Evolutionary conservation across 164 flowering plant genomes (phyloP).

Genomic region (Kalanchoe fedtschenkoi): DNA sequence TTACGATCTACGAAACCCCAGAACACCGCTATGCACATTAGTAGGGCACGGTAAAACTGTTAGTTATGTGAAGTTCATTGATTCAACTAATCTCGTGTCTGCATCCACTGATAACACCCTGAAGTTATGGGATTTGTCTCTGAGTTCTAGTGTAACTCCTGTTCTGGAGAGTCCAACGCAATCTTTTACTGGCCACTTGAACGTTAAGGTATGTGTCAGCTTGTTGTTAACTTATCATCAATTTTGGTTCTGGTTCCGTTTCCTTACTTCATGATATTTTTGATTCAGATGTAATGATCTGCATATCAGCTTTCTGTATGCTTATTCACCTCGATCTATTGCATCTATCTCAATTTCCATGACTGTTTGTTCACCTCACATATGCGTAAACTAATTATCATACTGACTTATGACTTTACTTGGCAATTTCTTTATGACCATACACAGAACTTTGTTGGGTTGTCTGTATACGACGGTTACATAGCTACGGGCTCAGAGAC

Average conservation of each 20-base stretch:
- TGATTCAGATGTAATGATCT: no score
- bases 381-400: no score
- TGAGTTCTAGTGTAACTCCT: conserved; percentile 36
- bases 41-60: conserved; percentile 79
- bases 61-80: conserved; percentile 93
- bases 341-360: neutral
- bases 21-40: conserved; percentile 62
- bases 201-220: conserved; percentile 57
- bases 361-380: neutral
- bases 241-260: neutral
- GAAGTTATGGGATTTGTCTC: conserved; percentile 91
- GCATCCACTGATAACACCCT: conserved; percentile 91
- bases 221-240: neutral
- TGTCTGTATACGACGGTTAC: conserved; percentile 84
- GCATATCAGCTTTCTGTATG: neutral
- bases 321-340: neutral
- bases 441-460: conserved; percentile 88
- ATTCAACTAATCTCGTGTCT: conserved; percentile 70
- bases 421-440: neutral
- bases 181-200: conserved; percentile 83
- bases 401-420: no score
- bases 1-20: conserved; percentile 78
- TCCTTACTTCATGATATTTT: neutral
- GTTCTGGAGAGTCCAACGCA: conserved; percentile 67
- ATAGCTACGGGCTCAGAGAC: conserved; percentile 97